phyloP scores from a whole-genome alignment of 352 stramenopile species.

The Phytophthora gonapodyides region DNA sequence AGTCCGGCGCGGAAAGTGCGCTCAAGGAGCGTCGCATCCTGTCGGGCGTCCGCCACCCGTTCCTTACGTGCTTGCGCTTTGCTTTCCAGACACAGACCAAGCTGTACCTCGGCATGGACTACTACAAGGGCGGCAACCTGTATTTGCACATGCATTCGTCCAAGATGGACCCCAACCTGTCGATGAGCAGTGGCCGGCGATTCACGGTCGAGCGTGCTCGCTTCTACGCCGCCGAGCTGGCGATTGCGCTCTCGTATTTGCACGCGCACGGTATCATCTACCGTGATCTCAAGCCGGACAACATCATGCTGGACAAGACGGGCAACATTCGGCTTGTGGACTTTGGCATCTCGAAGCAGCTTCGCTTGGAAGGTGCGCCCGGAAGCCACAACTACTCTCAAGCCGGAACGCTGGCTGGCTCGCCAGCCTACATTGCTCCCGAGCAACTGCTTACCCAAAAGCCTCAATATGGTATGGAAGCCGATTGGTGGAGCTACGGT shows the following conservation, averaged over 20 bases:
- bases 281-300: conserved; percentile 88
- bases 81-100: conserved; percentile 89
- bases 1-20: conserved; percentile 72
- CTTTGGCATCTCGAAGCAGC: conserved; percentile 90
- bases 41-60: conserved; percentile 77
- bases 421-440: conserved; percentile 85
- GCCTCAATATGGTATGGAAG: conserved; percentile 85
- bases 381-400: conserved; percentile 57
- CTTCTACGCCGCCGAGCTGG: conserved; percentile 90
- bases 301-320: conserved; percentile 89
- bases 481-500: conserved; percentile 93
- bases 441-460: conserved; percentile 86
- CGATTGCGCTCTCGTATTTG: conserved; percentile 86
- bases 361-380: conserved; percentile 43
- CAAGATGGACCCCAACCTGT: conserved; percentile 81
- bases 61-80: conserved; percentile 81
- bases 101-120: conserved; percentile 81
- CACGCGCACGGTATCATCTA: conserved; percentile 89
- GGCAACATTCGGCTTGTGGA: conserved; percentile 90
- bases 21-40: conserved; percentile 81
- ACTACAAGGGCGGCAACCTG: conserved; percentile 86
- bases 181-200: conserved; percentile 68
- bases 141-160: conserved; percentile 90
- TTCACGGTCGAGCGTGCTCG: conserved; percentile 70
- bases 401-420: conserved; percentile 77